These are phyloP conservation scores for Albifimbria verrucaria DNA, from an alignment of 2,329 filamentous ascomycete species.

Conservation along the genomic window DNA sequence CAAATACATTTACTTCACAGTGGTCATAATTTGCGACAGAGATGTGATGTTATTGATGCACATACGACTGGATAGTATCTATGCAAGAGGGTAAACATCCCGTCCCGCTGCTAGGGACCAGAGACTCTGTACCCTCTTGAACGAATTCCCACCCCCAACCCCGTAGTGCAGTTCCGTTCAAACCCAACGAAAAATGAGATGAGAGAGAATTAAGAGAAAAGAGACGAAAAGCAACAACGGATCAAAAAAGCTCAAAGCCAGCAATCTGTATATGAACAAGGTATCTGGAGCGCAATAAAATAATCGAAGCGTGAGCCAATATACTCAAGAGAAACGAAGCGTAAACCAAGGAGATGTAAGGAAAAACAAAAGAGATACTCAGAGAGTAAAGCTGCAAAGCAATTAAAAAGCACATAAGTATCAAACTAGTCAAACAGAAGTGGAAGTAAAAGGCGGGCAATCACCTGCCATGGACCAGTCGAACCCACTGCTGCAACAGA, in stretches of 20 bases:
- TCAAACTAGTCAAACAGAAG: constrained; percentile 33
- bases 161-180: not conserved
- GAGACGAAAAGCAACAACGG: not conserved
- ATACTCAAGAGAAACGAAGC: constrained; percentile 4
- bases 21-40: too few species aligned
- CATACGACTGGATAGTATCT: not conserved
- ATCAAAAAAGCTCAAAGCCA: constrained; percentile 8
- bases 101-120: not conserved
- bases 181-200: constrained; percentile 14
- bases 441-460: constrained; percentile 34
- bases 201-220: constrained; percentile 16
- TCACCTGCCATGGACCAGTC: constrained; percentile 49
- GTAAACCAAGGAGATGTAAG: constrained; percentile 22
- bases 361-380: not conserved
- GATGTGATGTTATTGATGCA: not conserved
- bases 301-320: not conserved
- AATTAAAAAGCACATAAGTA: constrained; percentile 35
- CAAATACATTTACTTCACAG: too few species aligned
- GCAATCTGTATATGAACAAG: constrained; percentile 2
- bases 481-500: constrained; percentile 29
- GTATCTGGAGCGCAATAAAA: constrained; percentile 9
- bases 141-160: not conserved
- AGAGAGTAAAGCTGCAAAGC: constrained; percentile 20
- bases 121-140: not conserved
- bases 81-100: not conserved